Evolutionary conservation across 179 eudicot species (phyloP).

Genomic region (Corrigiola litoralis): DNA sequence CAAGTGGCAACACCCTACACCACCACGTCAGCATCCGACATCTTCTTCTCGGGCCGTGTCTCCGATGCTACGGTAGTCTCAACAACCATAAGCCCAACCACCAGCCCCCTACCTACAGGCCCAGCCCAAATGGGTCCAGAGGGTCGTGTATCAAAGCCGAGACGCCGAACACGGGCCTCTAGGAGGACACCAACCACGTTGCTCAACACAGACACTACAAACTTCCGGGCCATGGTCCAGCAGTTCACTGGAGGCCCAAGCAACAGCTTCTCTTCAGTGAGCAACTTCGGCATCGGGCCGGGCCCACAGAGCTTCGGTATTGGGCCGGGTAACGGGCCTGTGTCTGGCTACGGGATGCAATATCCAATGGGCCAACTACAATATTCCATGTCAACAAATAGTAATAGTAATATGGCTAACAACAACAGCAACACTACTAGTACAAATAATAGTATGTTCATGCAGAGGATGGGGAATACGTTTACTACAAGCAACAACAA

Average conservation of each 20-base stretch:
- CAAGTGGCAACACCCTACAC: slow-evolving; percentile 5
- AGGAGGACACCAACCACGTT: slow-evolving; percentile 53
- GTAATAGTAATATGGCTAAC: not conserved
- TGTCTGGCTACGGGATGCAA: slow-evolving; percentile 17
- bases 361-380: slow-evolving; percentile 2
- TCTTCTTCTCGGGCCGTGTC: slow-evolving; percentile 15
- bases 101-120: not conserved
- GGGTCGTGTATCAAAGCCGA: slow-evolving; percentile 40
- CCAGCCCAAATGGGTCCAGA: slow-evolving; percentile 21
- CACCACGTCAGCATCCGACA: slow-evolving; percentile 16
- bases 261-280: not conserved
- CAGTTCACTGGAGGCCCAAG: slow-evolving; percentile 57
- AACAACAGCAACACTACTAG: not conserved
- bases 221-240: slow-evolving; percentile 76
- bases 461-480: slow-evolving; percentile 13
- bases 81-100: not conserved
- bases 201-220: slow-evolving; percentile 53
- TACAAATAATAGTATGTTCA: slow-evolving; percentile 9
- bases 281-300: slow-evolving; percentile 4
- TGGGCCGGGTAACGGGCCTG: slow-evolving; percentile 13
- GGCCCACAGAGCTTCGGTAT: slow-evolving; percentile 4
- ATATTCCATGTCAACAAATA: not conserved
- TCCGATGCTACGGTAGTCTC: slow-evolving; percentile 22
- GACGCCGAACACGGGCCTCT: slow-evolving; percentile 57
- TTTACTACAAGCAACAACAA: not conserved